A percentile compares a stretch with the other conserved stretches of the same genome.
These are phyloP conservation scores for Mucor plumbeus DNA, from an alignment of 371 early-diverging fungal species.

Conservation along the genomic window DNA sequence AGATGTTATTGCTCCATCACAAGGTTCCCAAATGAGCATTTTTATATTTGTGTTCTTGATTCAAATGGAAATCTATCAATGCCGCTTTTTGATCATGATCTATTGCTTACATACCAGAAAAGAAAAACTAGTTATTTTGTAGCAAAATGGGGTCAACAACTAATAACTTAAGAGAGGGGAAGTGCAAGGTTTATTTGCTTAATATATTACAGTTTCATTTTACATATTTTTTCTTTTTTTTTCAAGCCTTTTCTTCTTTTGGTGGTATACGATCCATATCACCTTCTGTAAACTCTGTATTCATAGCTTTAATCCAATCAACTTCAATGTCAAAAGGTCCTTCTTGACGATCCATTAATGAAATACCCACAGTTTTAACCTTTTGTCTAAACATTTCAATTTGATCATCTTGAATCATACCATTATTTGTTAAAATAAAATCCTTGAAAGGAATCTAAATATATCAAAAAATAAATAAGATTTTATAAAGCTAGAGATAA, in stretches of 20 bases:
- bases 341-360: slow-evolving; percentile 78
- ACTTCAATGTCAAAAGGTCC: slow-evolving; percentile 91
- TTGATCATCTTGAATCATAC: slow-evolving; percentile 84
- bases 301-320: slow-evolving; percentile 88
- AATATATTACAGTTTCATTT: slow-evolving; percentile 1
- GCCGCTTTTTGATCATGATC: neutral
- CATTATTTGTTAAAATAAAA: slow-evolving; percentile 90
- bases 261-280: slow-evolving; percentile 59
- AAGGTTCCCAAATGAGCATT: slow-evolving; percentile 4
- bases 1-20: slow-evolving; percentile 1
- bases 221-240: neutral
- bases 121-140: neutral
- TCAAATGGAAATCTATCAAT: neutral
- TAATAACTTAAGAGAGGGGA: neutral
- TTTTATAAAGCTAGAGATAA: too few relatives aligned
- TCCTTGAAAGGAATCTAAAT: slow-evolving; percentile 87
- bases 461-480: neutral
- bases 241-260: slow-evolving; percentile 5
- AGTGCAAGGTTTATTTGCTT: neutral
- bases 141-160: neutral
- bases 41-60: neutral
- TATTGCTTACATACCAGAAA: neutral
- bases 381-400: slow-evolving; percentile 82
- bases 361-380: slow-evolving; percentile 89
- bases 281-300: slow-evolving; percentile 74